Conservation (phyloP, 306 rosid species). For the Leucaena leucocephala region DNA sequence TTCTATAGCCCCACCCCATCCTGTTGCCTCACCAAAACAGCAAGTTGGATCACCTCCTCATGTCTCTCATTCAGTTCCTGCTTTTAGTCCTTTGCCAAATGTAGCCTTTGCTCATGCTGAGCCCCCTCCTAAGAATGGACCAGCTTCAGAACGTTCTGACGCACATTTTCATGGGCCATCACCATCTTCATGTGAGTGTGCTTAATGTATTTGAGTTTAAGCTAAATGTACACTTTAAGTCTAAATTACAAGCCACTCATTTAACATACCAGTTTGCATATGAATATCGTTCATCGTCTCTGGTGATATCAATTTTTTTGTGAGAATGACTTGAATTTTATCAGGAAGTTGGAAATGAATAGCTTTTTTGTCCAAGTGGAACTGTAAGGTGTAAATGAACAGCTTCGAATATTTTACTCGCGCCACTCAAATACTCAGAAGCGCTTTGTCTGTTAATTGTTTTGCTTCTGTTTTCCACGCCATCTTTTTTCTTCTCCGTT, state of each 20-base stretch:
- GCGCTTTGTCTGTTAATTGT: not conserved
- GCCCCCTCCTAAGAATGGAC: conserved; percentile 64
- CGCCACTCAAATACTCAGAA: not conserved
- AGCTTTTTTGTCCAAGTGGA: not conserved
- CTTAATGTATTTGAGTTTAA: conserved; percentile 17
- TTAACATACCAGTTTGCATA: not conserved
- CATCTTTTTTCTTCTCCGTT: not conserved
- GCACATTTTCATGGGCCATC: conserved; percentile 43
- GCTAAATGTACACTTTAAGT: conserved; percentile 1
- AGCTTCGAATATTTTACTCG: not conserved
- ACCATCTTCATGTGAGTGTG: conserved; percentile 57
- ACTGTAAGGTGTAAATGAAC: not conserved
- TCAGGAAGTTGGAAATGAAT: conserved; percentile 10
- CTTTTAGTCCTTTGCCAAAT: conserved; percentile 72
- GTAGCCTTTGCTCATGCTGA: conserved; percentile 74
- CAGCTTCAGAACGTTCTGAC: conserved; percentile 42
- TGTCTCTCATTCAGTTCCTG: conserved; percentile 53
- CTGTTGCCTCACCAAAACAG: conserved; percentile 55
- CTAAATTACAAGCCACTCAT: not conserved
- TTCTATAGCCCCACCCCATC: conserved; percentile 37
- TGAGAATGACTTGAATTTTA: not conserved
- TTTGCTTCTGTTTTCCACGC: not conserved
- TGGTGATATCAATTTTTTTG: not conserved
- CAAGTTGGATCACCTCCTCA: conserved; percentile 51
- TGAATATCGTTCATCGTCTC: not conserved